A percentile compares a stretch with the other conserved stretches of the same genome.
These are phyloP conservation scores for Globisporangium cederbergense DNA, from an alignment of 352 stramenopile species.

Conservation along the genomic window DNA sequence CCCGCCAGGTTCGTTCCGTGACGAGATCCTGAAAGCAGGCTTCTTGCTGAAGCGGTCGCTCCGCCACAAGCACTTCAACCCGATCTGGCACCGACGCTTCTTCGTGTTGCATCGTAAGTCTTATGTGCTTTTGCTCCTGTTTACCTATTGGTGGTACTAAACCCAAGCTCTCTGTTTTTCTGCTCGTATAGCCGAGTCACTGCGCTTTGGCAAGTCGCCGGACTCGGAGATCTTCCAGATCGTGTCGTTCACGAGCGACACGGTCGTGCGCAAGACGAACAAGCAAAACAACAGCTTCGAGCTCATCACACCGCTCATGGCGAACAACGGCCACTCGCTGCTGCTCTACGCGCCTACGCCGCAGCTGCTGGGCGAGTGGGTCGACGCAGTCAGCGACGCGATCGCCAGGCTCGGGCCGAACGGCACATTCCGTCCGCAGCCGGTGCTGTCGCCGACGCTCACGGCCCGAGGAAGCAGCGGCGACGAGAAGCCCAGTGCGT, in stretches of 20 bases:
- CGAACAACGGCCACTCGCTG: conserved; percentile 56
- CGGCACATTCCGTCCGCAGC: neutral
- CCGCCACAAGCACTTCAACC: conserved; percentile 83
- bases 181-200: conserved; percentile 34
- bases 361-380: conserved; percentile 50
- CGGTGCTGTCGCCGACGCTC: conserved; percentile 7
- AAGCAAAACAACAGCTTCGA: conserved; percentile 83
- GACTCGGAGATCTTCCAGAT: conserved; percentile 72
- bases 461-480: neutral
- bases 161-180: neutral
- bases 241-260: conserved; percentile 60
- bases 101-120: conserved; percentile 68
- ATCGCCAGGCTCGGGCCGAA: conserved; percentile 29
- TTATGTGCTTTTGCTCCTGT: neutral
- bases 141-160: neutral
- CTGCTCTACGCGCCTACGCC: conserved; percentile 57
- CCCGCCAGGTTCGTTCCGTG: conserved; percentile 39
- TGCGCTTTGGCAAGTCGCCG: conserved; percentile 69
- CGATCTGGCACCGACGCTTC: conserved; percentile 72
- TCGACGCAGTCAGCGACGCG: conserved; percentile 49
- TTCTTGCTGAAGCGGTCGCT: conserved; percentile 87
- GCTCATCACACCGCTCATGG: conserved; percentile 70
- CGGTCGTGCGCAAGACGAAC: conserved; percentile 56
- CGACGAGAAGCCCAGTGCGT: conserved; percentile 5
- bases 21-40: conserved; percentile 67